phyloP scores from a whole-genome alignment of 306 rosid genomes.

The Senna tora region DNA sequence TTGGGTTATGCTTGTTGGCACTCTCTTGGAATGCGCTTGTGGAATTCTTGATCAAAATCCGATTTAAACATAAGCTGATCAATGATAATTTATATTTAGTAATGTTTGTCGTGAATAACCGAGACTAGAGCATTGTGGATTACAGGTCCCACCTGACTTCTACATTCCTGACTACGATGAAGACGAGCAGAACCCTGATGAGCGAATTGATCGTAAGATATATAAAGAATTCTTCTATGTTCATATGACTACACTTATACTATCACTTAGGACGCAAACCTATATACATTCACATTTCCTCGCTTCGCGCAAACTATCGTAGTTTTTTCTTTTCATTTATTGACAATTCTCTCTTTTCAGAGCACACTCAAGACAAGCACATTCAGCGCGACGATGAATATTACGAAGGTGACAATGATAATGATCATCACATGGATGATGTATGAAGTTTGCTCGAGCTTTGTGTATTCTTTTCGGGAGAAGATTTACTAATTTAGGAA shows the following conservation, averaged over 20 bases:
- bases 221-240: background rate
- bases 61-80: constrained; percentile 11
- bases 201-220: constrained; percentile 86
- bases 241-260: background rate
- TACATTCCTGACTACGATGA: constrained; percentile 92
- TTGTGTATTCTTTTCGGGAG: constrained; percentile 6
- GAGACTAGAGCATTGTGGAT: constrained; percentile 32
- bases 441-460: constrained; percentile 36
- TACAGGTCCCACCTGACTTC: constrained; percentile 96
- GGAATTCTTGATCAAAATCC: constrained; percentile 14
- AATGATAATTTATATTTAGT: constrained; percentile 5
- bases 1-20: constrained; percentile 1
- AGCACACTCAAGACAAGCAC: constrained; percentile 88
- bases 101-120: background rate
- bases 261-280: background rate
- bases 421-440: constrained; percentile 82
- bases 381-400: constrained; percentile 92
- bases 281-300: background rate
- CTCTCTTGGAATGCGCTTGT: constrained; percentile 2
- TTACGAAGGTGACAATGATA: constrained; percentile 89
- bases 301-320: background rate
- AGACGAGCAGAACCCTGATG: constrained; percentile 95
- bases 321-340: constrained; percentile 2
- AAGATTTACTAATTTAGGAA: constrained; percentile 10
- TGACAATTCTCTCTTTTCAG: constrained; percentile 50